A percentile compares a stretch with the other conserved stretches of the same genome.
Evolutionary conservation across 352 stramenopile species (phyloP).

Genomic region (Pythium myriotylum): DNA sequence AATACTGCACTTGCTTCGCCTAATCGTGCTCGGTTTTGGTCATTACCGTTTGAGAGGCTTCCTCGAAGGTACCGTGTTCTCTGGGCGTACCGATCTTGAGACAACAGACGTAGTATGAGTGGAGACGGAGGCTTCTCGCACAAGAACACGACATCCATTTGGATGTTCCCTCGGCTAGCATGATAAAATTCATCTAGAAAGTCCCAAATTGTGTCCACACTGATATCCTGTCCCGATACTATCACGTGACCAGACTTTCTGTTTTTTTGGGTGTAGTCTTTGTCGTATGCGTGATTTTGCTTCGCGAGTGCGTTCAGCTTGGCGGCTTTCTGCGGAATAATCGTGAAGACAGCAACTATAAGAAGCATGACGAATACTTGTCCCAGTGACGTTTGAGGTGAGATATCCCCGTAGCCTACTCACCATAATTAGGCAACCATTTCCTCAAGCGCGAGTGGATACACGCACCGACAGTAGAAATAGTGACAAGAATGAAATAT

Average conservation of each 20-base stretch:
- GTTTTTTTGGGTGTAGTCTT: conserved; percentile 39
- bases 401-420: conserved; percentile 70
- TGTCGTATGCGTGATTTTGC: conserved; percentile 59
- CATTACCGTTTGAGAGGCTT: conserved; percentile 43
- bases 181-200: conserved; percentile 83
- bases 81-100: conserved; percentile 48
- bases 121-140: conserved; percentile 43
- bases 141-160: conserved; percentile 70
- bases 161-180: conserved; percentile 52
- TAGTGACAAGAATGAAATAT: conserved; percentile 77
- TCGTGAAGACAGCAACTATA: conserved; percentile 71
- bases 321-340: conserved; percentile 56
- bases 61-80: conserved; percentile 56
- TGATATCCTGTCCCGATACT: conserved; percentile 52
- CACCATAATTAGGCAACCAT: background rate
- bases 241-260: conserved; percentile 64
- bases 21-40: conserved; percentile 55
- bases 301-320: conserved; percentile 69
- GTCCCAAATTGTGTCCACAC: conserved; percentile 43
- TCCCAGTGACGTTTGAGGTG: conserved; percentile 48
- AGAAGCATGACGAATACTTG: conserved; percentile 74
- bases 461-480: conserved; percentile 63
- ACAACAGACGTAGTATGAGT: conserved; percentile 40
- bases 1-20: conserved; percentile 57
- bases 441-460: background rate